Evolutionary conservation across 371 early-diverging fungal genomes (phyloP), one percentile per base, ranked within the genome.

Genomic region (Mortierella sp.): DNA sequence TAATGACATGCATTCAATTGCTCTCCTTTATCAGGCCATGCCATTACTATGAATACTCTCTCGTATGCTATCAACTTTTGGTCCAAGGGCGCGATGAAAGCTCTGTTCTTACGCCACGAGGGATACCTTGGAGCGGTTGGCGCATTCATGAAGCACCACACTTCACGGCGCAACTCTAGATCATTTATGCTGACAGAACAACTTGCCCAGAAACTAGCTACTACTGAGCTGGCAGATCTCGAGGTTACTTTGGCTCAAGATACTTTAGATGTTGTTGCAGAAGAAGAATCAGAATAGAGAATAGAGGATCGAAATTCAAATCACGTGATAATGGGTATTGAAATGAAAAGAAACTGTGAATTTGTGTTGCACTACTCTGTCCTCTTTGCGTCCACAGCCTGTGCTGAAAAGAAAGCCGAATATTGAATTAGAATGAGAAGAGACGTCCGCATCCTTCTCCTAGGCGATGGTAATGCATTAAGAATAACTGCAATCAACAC

Each of bases 71-170:
- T 99, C 74, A 89, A 95, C 66, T 99, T 96, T 78, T 99, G 99
- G 99, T 97, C 97, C 29, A 93, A 94, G 66, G 98, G 98, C 47
- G 87, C 92, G 57, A 97, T 97, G 86, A 93, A 95, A 83, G 98
- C 99, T 4, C 83, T 96, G 42, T 99, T 99, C 72, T 83, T 97
- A 58, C 90, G 98, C 26, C 99, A 99, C 76, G 99, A 99, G 86
- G 98, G 99, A 5, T 98, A 96, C 76, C 86, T 98, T 49, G 99
- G 99, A 12, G 97, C 98, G 0, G 91, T 96, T 19, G 98, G 98
- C 9, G 98, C 98, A 1, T 93, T 92, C 66, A 86, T 93, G 57
- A 89, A 88, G 62, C 75, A 80, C 49, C 66, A 74, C 2, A 58
- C 74, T 12, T 75, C 81, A 37, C 68, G 81, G 26, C 75, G 81